Conservation (phyloP, 805 yeast species). For the Saturnispora gosingensis region DNA sequence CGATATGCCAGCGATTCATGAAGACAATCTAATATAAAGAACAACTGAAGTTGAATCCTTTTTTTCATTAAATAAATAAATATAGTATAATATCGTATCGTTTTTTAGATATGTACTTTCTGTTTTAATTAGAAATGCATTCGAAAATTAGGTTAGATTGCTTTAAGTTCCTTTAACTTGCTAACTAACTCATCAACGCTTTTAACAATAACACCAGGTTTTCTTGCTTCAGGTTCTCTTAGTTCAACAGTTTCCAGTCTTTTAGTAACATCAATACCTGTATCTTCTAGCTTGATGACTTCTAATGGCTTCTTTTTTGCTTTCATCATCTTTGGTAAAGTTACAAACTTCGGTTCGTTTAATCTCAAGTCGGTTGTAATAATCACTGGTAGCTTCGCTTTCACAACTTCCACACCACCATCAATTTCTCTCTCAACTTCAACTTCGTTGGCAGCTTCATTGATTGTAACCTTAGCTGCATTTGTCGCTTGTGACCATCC, state of each 20-base stretch:
- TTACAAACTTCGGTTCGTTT: slow-evolving; percentile 93
- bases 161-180: slow-evolving; percentile 70
- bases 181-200: slow-evolving; percentile 74
- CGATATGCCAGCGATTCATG: not conserved
- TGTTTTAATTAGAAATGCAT: not conserved
- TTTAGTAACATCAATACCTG: slow-evolving; percentile 54
- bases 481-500: slow-evolving; percentile 97
- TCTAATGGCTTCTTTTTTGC: slow-evolving; percentile 94
- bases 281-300: slow-evolving; percentile 51
- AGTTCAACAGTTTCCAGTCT: slow-evolving; percentile 64
- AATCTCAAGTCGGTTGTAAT: slow-evolving; percentile 90
- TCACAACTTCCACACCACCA: slow-evolving; percentile 83
- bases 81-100: not conserved
- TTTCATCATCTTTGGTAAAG: slow-evolving; percentile 94
- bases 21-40: not conserved
- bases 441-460: slow-evolving; percentile 43
- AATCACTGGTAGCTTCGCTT: slow-evolving; percentile 71
- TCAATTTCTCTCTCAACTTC: slow-evolving; percentile 88
- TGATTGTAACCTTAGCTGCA: slow-evolving; percentile 73
- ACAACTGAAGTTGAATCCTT: not conserved
- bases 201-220: slow-evolving; percentile 72
- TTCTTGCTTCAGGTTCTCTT: slow-evolving; percentile 77
- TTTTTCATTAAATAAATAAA: not conserved
- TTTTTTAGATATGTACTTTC: not conserved
- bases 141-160: slow-evolving; percentile 33